Base-by-base conservation (phyloP, 2,329 filamentous ascomycete genomes). In the Fusarium marasasianum region DNA sequence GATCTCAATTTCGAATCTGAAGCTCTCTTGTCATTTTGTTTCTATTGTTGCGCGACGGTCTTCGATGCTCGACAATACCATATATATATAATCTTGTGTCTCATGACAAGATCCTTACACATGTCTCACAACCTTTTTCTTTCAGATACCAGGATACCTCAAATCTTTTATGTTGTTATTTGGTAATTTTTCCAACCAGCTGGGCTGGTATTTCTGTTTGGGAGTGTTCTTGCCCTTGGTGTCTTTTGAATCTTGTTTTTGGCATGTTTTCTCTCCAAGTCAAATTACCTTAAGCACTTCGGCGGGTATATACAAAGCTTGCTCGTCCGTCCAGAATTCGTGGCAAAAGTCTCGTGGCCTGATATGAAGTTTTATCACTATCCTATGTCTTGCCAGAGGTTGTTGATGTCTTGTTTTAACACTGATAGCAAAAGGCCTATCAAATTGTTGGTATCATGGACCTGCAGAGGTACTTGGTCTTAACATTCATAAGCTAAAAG, bases 1-100 rank as follows among this genome's bases (percentile, higher is more conserved):
- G 89, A 91, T 91, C 86, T 90, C 86, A 90, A 84, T 82, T 83
- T 83, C 81, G 81, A 86, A 88, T 91, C 89, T 91, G 89, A 91
- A 89, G 88, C 88, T 72, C 53, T 26, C 20, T 60, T 50, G 26
- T 67, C 40, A 40, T 63, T 75, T 67, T 18, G 63, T 66, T 57
- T 40, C 50, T 62, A 15, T n/a, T 20, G 14, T 43, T 31, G 15
- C 22, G 20, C 35, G 11, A 24, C 17, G 29, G 24, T 41, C 40
- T 18, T n/a, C 33, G 15, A 57, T 43, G 31, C 17, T 24, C 38
- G 20, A 35, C 22, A 40, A 31, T n/a, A 43, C 35, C 37, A 35
- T 59, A n/a, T 24, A 20, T 17, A 18, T 31, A 20, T 17, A 18
- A 37, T 26, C 24, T 43, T 31, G 22, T 22, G 29, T 26, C 33